A percentile compares a stretch with the other conserved stretches of the same genome.
phyloP scores from a whole-genome alignment of 805 yeast species.

The Saccharomycopsis fibuligera region DNA sequence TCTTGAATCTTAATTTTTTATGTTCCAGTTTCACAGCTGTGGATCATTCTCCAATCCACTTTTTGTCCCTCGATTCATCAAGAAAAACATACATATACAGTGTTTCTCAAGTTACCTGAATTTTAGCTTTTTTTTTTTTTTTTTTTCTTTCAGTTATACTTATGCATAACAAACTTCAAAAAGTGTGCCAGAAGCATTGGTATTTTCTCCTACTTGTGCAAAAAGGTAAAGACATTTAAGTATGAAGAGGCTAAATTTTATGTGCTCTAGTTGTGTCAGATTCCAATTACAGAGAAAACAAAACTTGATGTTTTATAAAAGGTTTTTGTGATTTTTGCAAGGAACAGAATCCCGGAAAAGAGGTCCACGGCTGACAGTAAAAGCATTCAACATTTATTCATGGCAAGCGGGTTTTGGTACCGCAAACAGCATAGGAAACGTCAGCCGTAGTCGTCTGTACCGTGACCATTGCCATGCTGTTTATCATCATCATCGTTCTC shows the following conservation, averaged over 20 bases:
- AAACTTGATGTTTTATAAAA: conserved; percentile 32
- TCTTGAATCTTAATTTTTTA: too few relatives aligned
- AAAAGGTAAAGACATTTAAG: conserved; percentile 49
- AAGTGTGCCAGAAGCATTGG: conserved; percentile 68
- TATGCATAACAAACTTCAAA: not conserved
- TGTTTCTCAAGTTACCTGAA: too few relatives aligned
- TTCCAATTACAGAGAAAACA: conserved; percentile 77
- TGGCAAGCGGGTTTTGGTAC: not conserved
- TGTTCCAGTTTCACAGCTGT: too few relatives aligned
- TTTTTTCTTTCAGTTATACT: too few relatives aligned
- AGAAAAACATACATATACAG: too few relatives aligned
- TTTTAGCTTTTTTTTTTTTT: not conserved
- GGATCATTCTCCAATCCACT: too few relatives aligned
- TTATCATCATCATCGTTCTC: conserved; percentile 12
- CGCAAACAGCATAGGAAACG: conserved; percentile 7
- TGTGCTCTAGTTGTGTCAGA: conserved; percentile 86
- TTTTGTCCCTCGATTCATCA: too few relatives aligned
- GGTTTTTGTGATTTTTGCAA: conserved; percentile 31
- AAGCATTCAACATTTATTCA: conserved; percentile 15
- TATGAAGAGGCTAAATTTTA: conserved; percentile 76
- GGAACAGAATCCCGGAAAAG: conserved; percentile 10
- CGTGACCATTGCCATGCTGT: not conserved
- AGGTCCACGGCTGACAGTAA: conserved; percentile 10
- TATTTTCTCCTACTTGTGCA: conserved; percentile 69
- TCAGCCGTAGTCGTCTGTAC: not conserved